Base-by-base conservation (phyloP, 192 early-diverging fungal species). In the Entomortierella lignicola region DNA sequence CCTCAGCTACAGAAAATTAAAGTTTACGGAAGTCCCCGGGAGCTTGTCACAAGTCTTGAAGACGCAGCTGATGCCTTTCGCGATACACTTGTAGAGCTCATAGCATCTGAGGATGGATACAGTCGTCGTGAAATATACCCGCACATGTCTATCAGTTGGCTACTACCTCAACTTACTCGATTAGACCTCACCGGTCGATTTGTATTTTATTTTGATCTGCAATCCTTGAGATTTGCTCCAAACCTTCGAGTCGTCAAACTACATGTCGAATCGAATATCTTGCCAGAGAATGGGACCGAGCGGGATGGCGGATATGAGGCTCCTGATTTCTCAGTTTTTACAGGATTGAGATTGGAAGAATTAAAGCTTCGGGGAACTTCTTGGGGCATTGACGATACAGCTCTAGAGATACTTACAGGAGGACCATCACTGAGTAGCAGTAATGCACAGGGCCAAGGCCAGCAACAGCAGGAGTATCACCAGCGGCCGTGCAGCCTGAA, bases 1-100 rank as follows among this genome's bases (percentile, higher is more conserved):
- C 66, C 66, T 15, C 43, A 7, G 21, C 20, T 74, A 26, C 53
- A 54, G 30, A 42, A 29, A 1, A 20, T 74, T 30, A 56, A 32
- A 37, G 58, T 74, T 17, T 66, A 66, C 25, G 72, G 72, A 12
- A 39, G 21, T 6, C 63, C 63, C 12, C 57, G 32, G 4, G 72
- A 66, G 8, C 26, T 74, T n/a, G 50, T 66, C 6, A 41, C 39
- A 0, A 60, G 34, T 0, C 63, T 74, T 11, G 72, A 74, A 30
- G 64, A 74, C 61, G 72, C 72, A 12, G 51, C 53, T 3, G 72
- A 74, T 26, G 63, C 64, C 12, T 74, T 74, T 27, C 62, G 64
- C 13, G 64, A 74, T 21, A 48, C 58, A 18, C 34, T 74, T 26
- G 58, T 55, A 21, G 72, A 66, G 32, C 23, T 74, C 21, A 29